Base-by-base conservation (phyloP, 2,329 filamentous ascomycete genomes). In the Alternaria novae-zelandiae region DNA sequence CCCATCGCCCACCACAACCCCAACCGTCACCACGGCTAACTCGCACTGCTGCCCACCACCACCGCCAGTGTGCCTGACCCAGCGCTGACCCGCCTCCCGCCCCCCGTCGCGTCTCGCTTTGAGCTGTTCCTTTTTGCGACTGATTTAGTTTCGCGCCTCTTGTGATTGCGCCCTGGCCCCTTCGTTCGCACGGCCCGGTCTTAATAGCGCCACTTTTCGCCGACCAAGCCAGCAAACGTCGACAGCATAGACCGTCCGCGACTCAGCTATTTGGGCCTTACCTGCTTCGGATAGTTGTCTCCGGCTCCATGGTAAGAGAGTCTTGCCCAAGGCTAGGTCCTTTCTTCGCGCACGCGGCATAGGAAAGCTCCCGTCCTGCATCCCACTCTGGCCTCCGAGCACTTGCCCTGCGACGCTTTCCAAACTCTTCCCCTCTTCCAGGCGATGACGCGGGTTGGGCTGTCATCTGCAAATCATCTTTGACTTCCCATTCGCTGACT, bases 301-400 rank as follows among this genome's bases (percentile, higher is more conserved):
- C 77, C 77, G 74, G 69, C 69, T 78, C 77, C 76, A 79, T 79
- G 76, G 76, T 79, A 79, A 78, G 64, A 62, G 63, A 72, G 57
- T 68, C 63, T 67, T 71, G 69, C 67, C 74, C 70, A 70, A 59
- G 70, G 65, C 74, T 76, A 71, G 70, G 72, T 73, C 71, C 67
- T 74, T 54, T 63, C 57, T n/a, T 54, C 50, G 61, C 56, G 61
- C 74, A 71, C 77, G 70, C 72, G 70, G 74, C 72, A 70, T 77
- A 72, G 70, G 68, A 64, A 63, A 67, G 70, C 68, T 75, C 67
- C 72, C 72, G 69, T 73, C 67, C 70, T 73, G 69, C 66, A 72
- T 71, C 69, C 65, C 71, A 68, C 66, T 74, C 64, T 74, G 69
- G 70, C 64, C 68, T 72, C 64, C 70, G 62, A 69, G 62, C 67